Base-by-base conservation (phyloP, 106 monocot species). In the Acorus calamus region DNA sequence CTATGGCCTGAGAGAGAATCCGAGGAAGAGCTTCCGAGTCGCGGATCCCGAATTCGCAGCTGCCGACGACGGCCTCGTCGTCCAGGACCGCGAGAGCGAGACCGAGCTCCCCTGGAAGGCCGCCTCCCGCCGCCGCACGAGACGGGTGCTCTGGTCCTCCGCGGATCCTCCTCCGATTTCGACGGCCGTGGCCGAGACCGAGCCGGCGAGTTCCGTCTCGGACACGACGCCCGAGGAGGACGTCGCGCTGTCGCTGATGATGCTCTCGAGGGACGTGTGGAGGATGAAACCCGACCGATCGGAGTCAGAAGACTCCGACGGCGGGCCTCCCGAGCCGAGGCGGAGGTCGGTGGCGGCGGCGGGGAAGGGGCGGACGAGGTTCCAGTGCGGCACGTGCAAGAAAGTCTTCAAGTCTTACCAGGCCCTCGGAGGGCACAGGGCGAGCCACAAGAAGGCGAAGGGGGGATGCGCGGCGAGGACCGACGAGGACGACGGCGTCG, bases 81-180 rank as follows among this genome's bases (percentile, higher is more conserved):
- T 82, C 11, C 77, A 82, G 61, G 92, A 84, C 72, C 62, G 72
- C 2, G 84, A 92, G 77, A 92, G 92, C 82, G 88, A 88, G 66
- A 76, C 67, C 11, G 85, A 86, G 71, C 84, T 81, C 1, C 76
- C 64, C 49, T 55, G 70, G 61, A 43, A 60, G 52, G 7, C 45
- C 52, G 14, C 53, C 42, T 7, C 59, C 55, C 79, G 76, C 8
- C 79, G 65, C 13, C 71, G 75, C 46, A 63, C 75, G 12, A 79
- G 76, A 64, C 83, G 78, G 53, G 70, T 76, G 43, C 73, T 28
- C 57, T 7, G 63, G 10, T 45, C 45, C 28, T 28, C 28, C 28
- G 28, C 1, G 0, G 28, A 28, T 28, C 28, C 28, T 28, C 28
- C 28, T 28, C 28, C 28, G 28, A 49, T 48, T 41, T n/a, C 28